These are phyloP conservation scores for Lasiosphaeriaceae sp. DNA, from an alignment of 495 filamentous ascomycete genomes.

Conservation along the genomic window DNA sequence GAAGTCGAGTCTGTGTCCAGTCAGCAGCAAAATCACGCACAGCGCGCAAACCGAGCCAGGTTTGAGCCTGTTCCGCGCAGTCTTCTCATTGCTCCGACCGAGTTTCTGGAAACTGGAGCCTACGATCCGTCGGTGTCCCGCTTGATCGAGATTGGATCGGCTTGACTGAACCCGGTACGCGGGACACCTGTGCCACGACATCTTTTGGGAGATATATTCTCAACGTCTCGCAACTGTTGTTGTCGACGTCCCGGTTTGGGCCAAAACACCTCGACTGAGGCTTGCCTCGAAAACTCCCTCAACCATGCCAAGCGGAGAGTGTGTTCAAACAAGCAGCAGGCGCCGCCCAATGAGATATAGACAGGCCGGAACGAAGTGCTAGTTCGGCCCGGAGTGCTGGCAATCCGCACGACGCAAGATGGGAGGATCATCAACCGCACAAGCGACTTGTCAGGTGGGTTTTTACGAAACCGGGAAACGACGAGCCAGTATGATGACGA, in stretches of 20 bases:
- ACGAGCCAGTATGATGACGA: background rate
- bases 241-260: too few species aligned
- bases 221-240: too few species aligned
- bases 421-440: too few species aligned
- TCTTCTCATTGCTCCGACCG: slow-evolving; percentile 23
- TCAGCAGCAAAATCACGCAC: background rate
- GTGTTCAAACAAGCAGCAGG: too few species aligned
- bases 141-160: slow-evolving; percentile 30
- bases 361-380: too few species aligned
- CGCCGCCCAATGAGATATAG: too few species aligned
- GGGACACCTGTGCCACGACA: slow-evolving; percentile 16
- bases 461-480: background rate
- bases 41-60: background rate
- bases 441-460: background rate
- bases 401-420: too few species aligned
- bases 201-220: too few species aligned
- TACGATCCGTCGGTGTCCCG: slow-evolving; percentile 20
- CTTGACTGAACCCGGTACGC: slow-evolving; percentile 18
- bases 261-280: too few species aligned
- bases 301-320: too few species aligned
- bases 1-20: background rate
- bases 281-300: too few species aligned
- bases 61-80: background rate
- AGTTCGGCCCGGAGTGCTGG: too few species aligned
- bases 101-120: slow-evolving; percentile 15